Evolutionary conservation across 2,329 filamentous ascomycete species (phyloP), one percentile per base, ranked within the genome.

Genomic region (Neoscytalidium dimidiatum): DNA sequence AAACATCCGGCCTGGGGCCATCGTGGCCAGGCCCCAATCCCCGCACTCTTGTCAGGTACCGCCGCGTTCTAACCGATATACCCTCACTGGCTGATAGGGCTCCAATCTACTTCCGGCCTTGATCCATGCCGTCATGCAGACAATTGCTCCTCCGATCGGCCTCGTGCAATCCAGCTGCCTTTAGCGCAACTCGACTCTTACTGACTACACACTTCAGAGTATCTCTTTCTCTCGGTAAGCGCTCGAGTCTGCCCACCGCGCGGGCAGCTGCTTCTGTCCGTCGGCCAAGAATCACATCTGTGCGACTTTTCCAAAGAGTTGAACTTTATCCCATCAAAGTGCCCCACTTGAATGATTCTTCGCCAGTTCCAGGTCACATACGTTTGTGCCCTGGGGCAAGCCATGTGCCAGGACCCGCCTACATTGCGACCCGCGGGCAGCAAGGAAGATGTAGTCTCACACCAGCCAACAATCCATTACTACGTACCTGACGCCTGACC

Each of bases 401-500:
- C 26, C 52, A 23, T 41, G 33, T 17, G 33, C 33, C 33, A 14
- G 31, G 23, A 23, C 21, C 9, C 19, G n/a, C 13, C 29, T 17
- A 13, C 49, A 33, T 14, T 11, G n/a, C 33, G 29, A 11, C 21
- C 49, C 29, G 29, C 21, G 33, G 13, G 4, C 8, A 44, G 38
- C 43, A 58, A 23, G n/a, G 17, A 35, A 53, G 33, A 17, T 21
- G 26, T n/a, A 23, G 49, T 17, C 26, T 28, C 26, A n/a, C 23
- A 51, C 46, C 26, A 29, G 11, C 41, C 21, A 31, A 60, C 56
- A 14, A 17, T 19, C 57, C 35, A 63, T 44, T 52, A 33, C 61
- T 29, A 38, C 41, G 28, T 46, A 29, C 62, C 62, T 64, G 62
- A 64, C 62, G 62, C 62, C 62, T 56, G 62, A 49, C 62, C 62